These are phyloP conservation scores for Neonectria ditissima DNA, from an alignment of 2,329 filamentous ascomycete species.

Conservation along the genomic window DNA sequence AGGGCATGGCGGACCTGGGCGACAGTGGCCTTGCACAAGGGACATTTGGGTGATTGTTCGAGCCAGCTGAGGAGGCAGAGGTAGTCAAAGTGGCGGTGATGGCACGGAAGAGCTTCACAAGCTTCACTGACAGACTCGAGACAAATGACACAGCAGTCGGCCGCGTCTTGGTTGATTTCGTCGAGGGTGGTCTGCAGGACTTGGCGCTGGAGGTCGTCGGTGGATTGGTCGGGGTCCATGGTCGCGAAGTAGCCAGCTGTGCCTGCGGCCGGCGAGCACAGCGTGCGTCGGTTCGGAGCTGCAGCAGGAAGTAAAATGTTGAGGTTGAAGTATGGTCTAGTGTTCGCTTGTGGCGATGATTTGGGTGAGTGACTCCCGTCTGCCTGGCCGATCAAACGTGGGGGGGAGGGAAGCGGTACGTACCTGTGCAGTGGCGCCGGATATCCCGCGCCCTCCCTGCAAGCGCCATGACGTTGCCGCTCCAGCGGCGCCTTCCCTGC, in stretches of 20 bases:
- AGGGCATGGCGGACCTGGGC: constrained; percentile 74
- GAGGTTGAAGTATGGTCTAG: not conserved
- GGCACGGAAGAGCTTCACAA: constrained; percentile 80
- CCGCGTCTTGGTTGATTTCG: constrained; percentile 50
- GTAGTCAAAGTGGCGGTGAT: constrained; percentile 86
- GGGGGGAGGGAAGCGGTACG: constrained; percentile 1
- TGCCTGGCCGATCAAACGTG: not conserved
- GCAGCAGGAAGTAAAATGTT: not conserved
- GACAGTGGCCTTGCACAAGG: constrained; percentile 76
- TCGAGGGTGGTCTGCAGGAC: constrained; percentile 59
- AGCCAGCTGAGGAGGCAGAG: constrained; percentile 87
- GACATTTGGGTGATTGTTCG: constrained; percentile 77
- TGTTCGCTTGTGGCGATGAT: not conserved
- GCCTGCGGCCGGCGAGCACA: not conserved
- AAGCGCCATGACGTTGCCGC: constrained; percentile 35
- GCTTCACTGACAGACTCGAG: constrained; percentile 79
- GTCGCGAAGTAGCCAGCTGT: constrained; percentile 4
- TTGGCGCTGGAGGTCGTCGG: constrained; percentile 54
- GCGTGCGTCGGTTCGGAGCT: not conserved
- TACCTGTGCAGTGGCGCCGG: constrained; percentile 1
- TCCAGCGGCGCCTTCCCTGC: not conserved
- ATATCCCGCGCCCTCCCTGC: constrained; percentile 22
- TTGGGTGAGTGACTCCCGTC: constrained; percentile 5
- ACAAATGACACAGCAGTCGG: constrained; percentile 83
- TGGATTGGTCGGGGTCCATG: constrained; percentile 42